Evolutionary conservation across 352 stramenopile genomes (phyloP).

Genomic region (Phytophthora melonis): DNA sequence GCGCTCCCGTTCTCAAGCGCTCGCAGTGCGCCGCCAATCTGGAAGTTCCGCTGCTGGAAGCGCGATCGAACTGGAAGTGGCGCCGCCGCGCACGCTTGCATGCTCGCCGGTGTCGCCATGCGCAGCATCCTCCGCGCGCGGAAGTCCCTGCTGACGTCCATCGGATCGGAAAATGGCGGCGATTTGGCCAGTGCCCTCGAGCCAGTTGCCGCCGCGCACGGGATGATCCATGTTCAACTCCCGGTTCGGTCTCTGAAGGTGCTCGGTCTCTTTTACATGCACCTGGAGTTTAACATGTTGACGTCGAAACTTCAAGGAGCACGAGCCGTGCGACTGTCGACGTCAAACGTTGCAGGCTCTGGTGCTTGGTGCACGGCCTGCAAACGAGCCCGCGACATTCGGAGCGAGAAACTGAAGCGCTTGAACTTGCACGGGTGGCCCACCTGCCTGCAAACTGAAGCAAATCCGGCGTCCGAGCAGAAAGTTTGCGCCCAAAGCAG

Average conservation of each 20-base stretch:
- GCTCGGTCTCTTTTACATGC: conserved; percentile 1
- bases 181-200: conserved; percentile 41
- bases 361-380: conserved; percentile 30
- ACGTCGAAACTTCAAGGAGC: conserved; percentile 31
- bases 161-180: conserved; percentile 32
- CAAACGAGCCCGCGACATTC: conserved; percentile 35
- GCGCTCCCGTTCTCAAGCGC: conserved; percentile 10
- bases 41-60: conserved; percentile 24
- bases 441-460: conserved; percentile 24
- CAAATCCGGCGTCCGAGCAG: conserved; percentile 24
- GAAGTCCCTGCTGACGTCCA: conserved; percentile 22
- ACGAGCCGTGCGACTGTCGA: conserved; percentile 23
- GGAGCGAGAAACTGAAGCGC: conserved; percentile 22
- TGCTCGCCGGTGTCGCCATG: conserved; percentile 19
- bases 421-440: conserved; percentile 10
- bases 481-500: conserved; percentile 22
- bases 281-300: conserved; percentile 24
- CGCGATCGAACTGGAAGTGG: conserved; percentile 31
- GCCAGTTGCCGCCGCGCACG: conserved; percentile 29
- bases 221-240: conserved; percentile 31
- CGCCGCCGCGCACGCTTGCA: conserved; percentile 14
- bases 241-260: not conserved
- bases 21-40: not conserved
- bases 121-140: not conserved
- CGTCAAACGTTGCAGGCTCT: conserved; percentile 8